phyloP scores from a whole-genome alignment of 768 basidiomycete species.

The Chalciporus chontae region DNA sequence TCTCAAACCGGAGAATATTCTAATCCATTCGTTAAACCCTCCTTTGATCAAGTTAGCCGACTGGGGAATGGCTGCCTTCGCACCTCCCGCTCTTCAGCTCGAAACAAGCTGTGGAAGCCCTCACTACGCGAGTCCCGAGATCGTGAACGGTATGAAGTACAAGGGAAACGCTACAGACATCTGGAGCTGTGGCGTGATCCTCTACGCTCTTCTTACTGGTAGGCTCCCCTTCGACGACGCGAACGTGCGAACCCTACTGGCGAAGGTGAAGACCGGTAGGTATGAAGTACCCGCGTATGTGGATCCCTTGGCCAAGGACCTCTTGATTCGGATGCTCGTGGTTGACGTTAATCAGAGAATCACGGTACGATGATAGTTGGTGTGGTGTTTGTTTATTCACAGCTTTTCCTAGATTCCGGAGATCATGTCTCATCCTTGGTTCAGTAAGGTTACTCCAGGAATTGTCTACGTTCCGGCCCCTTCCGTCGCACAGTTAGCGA shows the following conservation, averaged over 20 bases:
- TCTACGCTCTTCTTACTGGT: constrained; percentile 87
- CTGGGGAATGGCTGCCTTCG: constrained; percentile 98
- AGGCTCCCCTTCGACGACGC: constrained; percentile 93
- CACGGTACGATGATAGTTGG: constrained; percentile 47
- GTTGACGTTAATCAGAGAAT: constrained; percentile 80
- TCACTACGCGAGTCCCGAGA: constrained; percentile 96
- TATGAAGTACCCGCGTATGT: constrained; percentile 82
- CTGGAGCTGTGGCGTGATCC: constrained; percentile 95
- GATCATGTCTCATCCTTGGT: constrained; percentile 85
- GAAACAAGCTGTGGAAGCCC: constrained; percentile 97
- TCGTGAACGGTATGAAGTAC: constrained; percentile 88
- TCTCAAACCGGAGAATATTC: constrained; percentile 95
- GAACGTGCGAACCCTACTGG: constrained; percentile 69
- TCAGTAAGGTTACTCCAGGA: constrained; percentile 48
- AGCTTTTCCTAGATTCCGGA: constrained; percentile 65
- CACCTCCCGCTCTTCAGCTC: constrained; percentile 76
- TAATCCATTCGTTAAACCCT: constrained; percentile 78
- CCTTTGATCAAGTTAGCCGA: constrained; percentile 94
- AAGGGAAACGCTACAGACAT: constrained; percentile 89
- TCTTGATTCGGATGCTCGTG: constrained; percentile 83
- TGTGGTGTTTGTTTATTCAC: background rate
- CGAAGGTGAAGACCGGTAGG: constrained; percentile 83
- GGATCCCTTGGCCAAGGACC: constrained; percentile 79
- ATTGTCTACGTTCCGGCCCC: constrained; percentile 52
- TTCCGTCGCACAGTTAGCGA: constrained; percentile 63